Evolutionary conservation across 345 rosid genomes (phyloP).

Genomic region (Turritis glabra): DNA sequence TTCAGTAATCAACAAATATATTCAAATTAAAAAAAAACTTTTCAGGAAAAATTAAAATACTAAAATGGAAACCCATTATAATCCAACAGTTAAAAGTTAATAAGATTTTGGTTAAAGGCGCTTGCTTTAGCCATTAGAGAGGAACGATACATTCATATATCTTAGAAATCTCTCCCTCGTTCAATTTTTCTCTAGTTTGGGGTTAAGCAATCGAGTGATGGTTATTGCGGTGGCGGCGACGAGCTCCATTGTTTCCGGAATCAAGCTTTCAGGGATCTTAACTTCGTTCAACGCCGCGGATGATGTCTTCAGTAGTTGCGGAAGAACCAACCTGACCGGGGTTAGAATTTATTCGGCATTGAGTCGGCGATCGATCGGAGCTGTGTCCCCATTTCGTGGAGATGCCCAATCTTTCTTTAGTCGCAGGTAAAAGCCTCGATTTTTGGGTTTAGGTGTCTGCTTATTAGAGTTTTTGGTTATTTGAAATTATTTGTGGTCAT

Average conservation of each 20-base stretch:
- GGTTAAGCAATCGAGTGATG: not conserved
- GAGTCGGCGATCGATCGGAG: slow-evolving; percentile 17
- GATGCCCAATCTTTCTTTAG: not conserved
- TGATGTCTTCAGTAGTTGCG: not conserved
- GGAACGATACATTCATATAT: slow-evolving; percentile 6
- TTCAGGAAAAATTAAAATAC: not conserved
- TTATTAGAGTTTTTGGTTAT: no score
- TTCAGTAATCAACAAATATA: not conserved
- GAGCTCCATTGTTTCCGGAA: slow-evolving; percentile 36
- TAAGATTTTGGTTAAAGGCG: not conserved
- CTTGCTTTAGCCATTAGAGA: not conserved
- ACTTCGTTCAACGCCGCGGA: slow-evolving; percentile 22
- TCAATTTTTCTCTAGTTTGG: not conserved
- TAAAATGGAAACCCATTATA: not conserved
- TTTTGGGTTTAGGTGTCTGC: not conserved
- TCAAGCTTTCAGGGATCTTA: slow-evolving; percentile 23
- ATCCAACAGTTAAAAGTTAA: not conserved
- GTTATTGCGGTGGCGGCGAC: not conserved
- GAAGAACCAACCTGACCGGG: slow-evolving; percentile 12
- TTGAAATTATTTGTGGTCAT: not conserved
- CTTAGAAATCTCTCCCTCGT: not conserved
- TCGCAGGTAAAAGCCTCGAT: slow-evolving; percentile 15
- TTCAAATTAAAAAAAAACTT: not conserved
- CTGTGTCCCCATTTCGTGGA: slow-evolving; percentile 8
- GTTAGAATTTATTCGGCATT: not conserved